Conservation (phyloP, 306 rosid genomes). For the Lathyrus oleraceus region DNA sequence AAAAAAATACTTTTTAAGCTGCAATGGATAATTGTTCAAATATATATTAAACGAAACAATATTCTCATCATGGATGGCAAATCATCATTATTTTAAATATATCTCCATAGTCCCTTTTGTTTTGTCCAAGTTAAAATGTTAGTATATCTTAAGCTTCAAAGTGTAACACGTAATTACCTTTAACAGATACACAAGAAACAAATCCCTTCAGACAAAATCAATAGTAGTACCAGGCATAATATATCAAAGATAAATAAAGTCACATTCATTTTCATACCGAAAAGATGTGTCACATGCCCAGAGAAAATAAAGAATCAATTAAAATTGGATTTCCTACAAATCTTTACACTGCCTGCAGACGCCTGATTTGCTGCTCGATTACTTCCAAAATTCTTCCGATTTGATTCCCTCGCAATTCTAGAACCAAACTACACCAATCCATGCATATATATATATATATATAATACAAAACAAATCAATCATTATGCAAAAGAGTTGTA, state of each 20-base stretch:
- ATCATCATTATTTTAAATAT: too few relatives aligned
- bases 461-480: slow-evolving; percentile 32
- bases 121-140: too few relatives aligned
- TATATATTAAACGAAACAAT: too few relatives aligned
- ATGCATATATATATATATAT: slow-evolving; percentile 17
- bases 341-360: slow-evolving; percentile 85
- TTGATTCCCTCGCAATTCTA: slow-evolving; percentile 93
- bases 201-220: not conserved
- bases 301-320: slow-evolving; percentile 26
- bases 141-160: too few relatives aligned
- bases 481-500: slow-evolving; percentile 1
- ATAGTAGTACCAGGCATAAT: not conserved
- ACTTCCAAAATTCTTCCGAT: slow-evolving; percentile 84
- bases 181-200: not conserved
- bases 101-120: too few relatives aligned
- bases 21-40: too few relatives aligned
- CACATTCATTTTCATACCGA: not conserved
- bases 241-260: not conserved
- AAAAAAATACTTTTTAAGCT: too few relatives aligned
- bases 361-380: slow-evolving; percentile 97
- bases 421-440: slow-evolving; percentile 78
- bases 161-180: not conserved
- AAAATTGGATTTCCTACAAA: slow-evolving; percentile 43
- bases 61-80: too few relatives aligned
- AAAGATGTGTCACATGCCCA: not conserved